Percentiles rank a stretch among this genome's conserved stretches.
phyloP scores from a whole-genome alignment of 2,329 filamentous ascomycete genomes.

The Penicillium brasilianum region DNA sequence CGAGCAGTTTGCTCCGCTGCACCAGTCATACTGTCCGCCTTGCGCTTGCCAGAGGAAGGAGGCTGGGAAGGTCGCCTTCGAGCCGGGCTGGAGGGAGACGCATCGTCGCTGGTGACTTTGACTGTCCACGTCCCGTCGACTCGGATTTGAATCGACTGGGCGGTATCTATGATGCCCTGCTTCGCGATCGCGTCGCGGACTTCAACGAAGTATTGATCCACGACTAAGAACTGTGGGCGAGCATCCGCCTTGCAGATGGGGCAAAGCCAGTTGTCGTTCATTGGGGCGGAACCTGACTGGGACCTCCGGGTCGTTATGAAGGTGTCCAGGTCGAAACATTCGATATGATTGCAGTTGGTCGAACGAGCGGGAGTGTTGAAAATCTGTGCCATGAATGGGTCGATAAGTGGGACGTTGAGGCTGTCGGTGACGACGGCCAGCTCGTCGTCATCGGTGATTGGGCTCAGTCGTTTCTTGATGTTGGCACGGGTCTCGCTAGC shows the following conservation, averaged over 20 bases:
- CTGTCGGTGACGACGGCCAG: slow-evolving; percentile 63
- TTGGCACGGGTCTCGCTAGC: slow-evolving; percentile 58
- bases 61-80: background rate
- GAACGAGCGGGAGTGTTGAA: slow-evolving; percentile 76
- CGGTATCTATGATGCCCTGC: slow-evolving; percentile 55
- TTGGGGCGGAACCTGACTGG: slow-evolving; percentile 50
- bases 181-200: slow-evolving; percentile 63
- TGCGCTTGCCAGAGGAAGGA: slow-evolving; percentile 18
- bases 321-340: slow-evolving; percentile 88
- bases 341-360: slow-evolving; percentile 71
- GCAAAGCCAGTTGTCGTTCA: slow-evolving; percentile 73
- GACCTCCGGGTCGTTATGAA: slow-evolving; percentile 71
- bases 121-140: slow-evolving; percentile 69
- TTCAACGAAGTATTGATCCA: slow-evolving; percentile 74
- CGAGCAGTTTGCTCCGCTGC: slow-evolving; percentile 24
- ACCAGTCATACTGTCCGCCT: slow-evolving; percentile 10
- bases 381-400: slow-evolving; percentile 69
- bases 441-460: slow-evolving; percentile 60
- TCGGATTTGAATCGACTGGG: slow-evolving; percentile 66
- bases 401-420: slow-evolving; percentile 67
- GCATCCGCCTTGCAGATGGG: slow-evolving; percentile 81
- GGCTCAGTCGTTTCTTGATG: slow-evolving; percentile 61
- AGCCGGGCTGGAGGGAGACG: slow-evolving; percentile 6
- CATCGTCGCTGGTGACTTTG: slow-evolving; percentile 45
- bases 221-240: slow-evolving; percentile 69